phyloP scores from a whole-genome alignment of 78 protist species.

The Dictyostelium purpureum region DNA sequence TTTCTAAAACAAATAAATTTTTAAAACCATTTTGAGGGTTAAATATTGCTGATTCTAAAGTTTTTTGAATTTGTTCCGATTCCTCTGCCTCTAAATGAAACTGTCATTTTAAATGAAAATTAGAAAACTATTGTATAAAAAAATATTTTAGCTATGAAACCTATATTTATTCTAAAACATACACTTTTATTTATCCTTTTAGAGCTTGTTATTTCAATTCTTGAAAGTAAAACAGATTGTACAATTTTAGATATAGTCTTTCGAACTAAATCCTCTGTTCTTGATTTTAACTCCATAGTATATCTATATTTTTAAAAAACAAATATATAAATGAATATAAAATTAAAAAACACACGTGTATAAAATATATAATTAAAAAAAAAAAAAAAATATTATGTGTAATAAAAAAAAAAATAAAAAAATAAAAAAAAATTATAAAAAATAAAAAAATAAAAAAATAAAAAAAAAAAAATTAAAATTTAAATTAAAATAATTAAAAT shows the following conservation, averaged over 20 bases:
- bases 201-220: conserved; percentile 6
- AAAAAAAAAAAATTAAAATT: too few species aligned
- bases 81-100: conserved; percentile 72
- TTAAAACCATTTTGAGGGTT: conserved; percentile 19
- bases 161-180: too few species aligned
- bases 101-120: neutral
- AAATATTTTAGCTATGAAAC: too few species aligned
- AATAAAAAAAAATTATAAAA: too few species aligned
- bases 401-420: too few species aligned
- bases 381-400: neutral
- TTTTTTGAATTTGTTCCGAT: conserved; percentile 35
- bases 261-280: conserved; percentile 36
- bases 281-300: neutral
- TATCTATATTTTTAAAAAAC: neutral
- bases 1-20: conserved; percentile 46
- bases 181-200: conserved; percentile 39
- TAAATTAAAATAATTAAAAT: too few species aligned
- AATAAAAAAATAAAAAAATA: too few species aligned
- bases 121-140: neutral
- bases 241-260: conserved; percentile 25
- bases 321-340: neutral
- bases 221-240: conserved; percentile 36
- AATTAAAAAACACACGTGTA: too few species aligned
- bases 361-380: too few species aligned
- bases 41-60: conserved; percentile 8